Evolutionary conservation across 2,329 filamentous ascomycete species (phyloP).

Genomic region (Trichoderma lentiforme): DNA sequence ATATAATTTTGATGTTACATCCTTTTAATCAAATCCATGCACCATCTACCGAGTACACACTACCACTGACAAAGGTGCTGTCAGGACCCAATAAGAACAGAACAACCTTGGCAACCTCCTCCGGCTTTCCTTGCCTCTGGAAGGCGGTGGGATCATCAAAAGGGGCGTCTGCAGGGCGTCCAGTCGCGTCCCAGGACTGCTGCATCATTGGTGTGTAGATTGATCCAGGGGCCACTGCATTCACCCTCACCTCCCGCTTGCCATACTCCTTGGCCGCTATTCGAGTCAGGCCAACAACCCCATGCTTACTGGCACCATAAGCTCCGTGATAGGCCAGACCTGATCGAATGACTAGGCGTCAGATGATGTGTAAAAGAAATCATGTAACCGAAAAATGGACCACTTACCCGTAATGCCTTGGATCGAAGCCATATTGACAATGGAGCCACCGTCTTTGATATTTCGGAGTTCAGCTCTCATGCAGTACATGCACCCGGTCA

Average conservation of each 20-base stretch:
- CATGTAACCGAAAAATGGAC: not conserved
- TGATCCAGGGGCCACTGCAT: conserved; percentile 47
- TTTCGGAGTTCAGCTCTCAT: conserved; percentile 44
- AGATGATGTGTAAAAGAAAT: not conserved
- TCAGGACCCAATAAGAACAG: conserved; percentile 36
- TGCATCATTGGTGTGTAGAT: conserved; percentile 51
- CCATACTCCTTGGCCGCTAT: conserved; percentile 41
- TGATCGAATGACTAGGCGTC: not conserved
- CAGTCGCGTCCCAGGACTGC: conserved; percentile 38
- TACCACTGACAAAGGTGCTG: conserved; percentile 36
- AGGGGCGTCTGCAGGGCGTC: conserved; percentile 34
- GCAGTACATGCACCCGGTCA: conserved; percentile 52
- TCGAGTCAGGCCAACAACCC: conserved; percentile 36
- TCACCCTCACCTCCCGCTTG: conserved; percentile 42
- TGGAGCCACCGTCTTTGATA: conserved; percentile 46
- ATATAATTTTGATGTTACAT: not conserved
- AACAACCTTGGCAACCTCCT: conserved; percentile 36
- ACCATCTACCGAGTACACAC: conserved; percentile 45
- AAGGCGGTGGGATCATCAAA: conserved; percentile 44
- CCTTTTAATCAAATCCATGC: conserved; percentile 34
- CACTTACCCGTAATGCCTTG: conserved; percentile 42
- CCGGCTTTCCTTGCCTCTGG: conserved; percentile 42
- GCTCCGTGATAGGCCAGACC: conserved; percentile 30
- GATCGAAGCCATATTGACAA: conserved; percentile 55
- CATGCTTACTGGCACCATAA: conserved; percentile 41